Conservation (phyloP, 495 filamentous ascomycete genomes). For the Beverwykella pulmonaria region DNA sequence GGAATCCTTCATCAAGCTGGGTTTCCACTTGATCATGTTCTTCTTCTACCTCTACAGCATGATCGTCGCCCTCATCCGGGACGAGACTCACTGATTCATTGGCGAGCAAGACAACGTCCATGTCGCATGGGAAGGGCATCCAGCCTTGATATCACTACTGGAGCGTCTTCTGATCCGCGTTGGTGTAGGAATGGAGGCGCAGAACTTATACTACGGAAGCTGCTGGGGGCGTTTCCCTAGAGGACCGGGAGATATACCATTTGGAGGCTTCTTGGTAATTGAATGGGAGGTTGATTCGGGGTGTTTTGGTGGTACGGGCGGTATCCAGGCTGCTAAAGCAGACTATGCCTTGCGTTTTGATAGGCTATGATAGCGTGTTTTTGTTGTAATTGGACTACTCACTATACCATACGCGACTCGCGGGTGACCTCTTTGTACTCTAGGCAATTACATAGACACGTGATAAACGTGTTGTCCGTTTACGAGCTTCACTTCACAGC, state of each 20-base stretch:
- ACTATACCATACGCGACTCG: not conserved
- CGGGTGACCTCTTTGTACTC: not conserved
- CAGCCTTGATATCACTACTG: conserved; percentile 8
- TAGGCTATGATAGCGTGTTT: conserved; percentile 28
- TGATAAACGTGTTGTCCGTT: no score
- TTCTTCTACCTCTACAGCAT: conserved; percentile 99
- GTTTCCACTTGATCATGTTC: conserved; percentile 99
- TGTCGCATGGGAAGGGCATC: conserved; percentile 26
- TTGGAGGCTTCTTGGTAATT: not conserved
- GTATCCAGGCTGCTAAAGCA: not conserved
- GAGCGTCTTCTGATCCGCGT: not conserved
- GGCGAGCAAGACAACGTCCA: conserved; percentile 29
- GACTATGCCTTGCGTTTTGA: conserved; percentile 12
- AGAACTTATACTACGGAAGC: no score
- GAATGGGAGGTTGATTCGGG: not conserved
- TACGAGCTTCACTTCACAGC: no score
- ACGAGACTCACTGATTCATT: conserved; percentile 78
- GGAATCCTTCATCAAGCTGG: conserved; percentile 99
- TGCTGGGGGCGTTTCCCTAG: not conserved
- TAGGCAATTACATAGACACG: not conserved
- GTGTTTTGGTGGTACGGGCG: not conserved
- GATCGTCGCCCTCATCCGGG: conserved; percentile 97
- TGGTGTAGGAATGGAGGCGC: not conserved
- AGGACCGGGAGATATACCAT: not conserved
- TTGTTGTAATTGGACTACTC: conserved; percentile 19